Percentiles rank a stretch among this genome's conserved stretches.
Conservation (phyloP, 2,329 filamentous ascomycete genomes). For the Metarhizium album region DNA sequence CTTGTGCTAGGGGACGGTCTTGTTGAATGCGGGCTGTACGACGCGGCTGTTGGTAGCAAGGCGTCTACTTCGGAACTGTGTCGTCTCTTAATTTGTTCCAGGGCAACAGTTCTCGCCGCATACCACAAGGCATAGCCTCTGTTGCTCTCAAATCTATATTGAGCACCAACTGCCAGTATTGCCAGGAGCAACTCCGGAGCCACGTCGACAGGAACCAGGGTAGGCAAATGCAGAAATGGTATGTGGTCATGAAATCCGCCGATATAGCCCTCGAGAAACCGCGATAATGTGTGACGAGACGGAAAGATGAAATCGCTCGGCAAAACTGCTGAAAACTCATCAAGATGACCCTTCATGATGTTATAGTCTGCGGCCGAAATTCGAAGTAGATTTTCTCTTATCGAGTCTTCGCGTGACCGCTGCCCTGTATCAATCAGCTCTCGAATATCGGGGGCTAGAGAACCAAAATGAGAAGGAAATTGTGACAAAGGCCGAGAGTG, state of each 20-base stretch:
- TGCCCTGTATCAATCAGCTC: slow-evolving; percentile 21
- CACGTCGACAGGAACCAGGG: slow-evolving; percentile 51
- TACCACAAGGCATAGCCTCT: slow-evolving; percentile 51
- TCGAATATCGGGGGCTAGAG: slow-evolving; percentile 41
- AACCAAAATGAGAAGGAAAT: slow-evolving; percentile 44
- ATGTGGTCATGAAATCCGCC: slow-evolving; percentile 51
- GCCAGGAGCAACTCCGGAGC: slow-evolving; percentile 58
- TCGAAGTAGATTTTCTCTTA: slow-evolving; percentile 28
- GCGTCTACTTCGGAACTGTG: slow-evolving; percentile 47
- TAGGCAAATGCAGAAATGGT: slow-evolving; percentile 56
- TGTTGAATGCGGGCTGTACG: slow-evolving; percentile 50
- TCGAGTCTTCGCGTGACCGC: slow-evolving; percentile 20
- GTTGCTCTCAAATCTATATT: slow-evolving; percentile 52
- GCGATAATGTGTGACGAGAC: slow-evolving; percentile 55
- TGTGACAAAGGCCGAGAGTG: slow-evolving; percentile 39
- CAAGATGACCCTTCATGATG: slow-evolving; percentile 45
- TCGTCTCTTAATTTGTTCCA: slow-evolving; percentile 47
- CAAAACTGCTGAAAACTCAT: slow-evolving; percentile 50
- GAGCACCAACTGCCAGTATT: slow-evolving; percentile 55
- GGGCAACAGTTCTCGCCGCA: slow-evolving; percentile 45
- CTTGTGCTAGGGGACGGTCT: slow-evolving; percentile 46
- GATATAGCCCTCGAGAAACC: slow-evolving; percentile 61
- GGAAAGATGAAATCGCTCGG: slow-evolving; percentile 56
- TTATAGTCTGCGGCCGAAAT: slow-evolving; percentile 45
- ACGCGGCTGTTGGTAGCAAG: slow-evolving; percentile 43